Conservation (phyloP, 495 filamentous ascomycete species). For the Penicillium maclennaniae region DNA sequence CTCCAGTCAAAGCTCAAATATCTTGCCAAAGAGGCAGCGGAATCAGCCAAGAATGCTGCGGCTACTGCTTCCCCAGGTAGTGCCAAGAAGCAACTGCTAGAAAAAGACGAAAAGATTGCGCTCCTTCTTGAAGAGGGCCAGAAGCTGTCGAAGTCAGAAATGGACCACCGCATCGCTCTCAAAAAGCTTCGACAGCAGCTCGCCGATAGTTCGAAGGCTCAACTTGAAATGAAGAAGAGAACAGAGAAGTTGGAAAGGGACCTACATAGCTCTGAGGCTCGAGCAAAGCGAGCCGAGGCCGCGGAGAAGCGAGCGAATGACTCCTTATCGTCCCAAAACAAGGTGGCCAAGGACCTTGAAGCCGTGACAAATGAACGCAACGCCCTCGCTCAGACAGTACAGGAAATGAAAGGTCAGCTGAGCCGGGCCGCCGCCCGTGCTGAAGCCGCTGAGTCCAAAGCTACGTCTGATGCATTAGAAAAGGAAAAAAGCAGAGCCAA, state of each 20-base stretch:
- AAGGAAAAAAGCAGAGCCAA: slow-evolving; percentile 60
- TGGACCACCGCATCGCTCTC: slow-evolving; percentile 75
- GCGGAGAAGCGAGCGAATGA: slow-evolving; percentile 65
- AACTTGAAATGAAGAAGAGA: slow-evolving; percentile 44
- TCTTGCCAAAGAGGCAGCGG: slow-evolving; percentile 72
- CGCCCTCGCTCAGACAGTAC: slow-evolving; percentile 60
- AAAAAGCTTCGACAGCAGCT: slow-evolving; percentile 77
- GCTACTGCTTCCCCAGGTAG: slow-evolving; percentile 58
- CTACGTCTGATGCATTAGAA: slow-evolving; percentile 65
- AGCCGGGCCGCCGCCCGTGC: slow-evolving; percentile 63
- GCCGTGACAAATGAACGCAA: slow-evolving; percentile 60
- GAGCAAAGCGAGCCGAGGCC: slow-evolving; percentile 59
- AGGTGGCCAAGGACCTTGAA: slow-evolving; percentile 69
- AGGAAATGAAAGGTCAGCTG: slow-evolving; percentile 66
- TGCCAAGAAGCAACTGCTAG: slow-evolving; percentile 71
- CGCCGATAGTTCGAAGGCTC: slow-evolving; percentile 50
- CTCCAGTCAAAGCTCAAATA: slow-evolving; percentile 87
- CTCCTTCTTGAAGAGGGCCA: slow-evolving; percentile 90
- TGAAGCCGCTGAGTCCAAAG: slow-evolving; percentile 63
- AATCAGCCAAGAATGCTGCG: slow-evolving; percentile 62
- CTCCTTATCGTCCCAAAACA: slow-evolving; percentile 58
- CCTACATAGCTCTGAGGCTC: slow-evolving; percentile 51
- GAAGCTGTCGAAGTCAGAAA: slow-evolving; percentile 77
- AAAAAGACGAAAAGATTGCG: slow-evolving; percentile 87
- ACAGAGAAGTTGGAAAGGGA: slow-evolving; percentile 67